Conservation (phyloP, 345 rosid genomes). For the Eutrema japonicum region DNA sequence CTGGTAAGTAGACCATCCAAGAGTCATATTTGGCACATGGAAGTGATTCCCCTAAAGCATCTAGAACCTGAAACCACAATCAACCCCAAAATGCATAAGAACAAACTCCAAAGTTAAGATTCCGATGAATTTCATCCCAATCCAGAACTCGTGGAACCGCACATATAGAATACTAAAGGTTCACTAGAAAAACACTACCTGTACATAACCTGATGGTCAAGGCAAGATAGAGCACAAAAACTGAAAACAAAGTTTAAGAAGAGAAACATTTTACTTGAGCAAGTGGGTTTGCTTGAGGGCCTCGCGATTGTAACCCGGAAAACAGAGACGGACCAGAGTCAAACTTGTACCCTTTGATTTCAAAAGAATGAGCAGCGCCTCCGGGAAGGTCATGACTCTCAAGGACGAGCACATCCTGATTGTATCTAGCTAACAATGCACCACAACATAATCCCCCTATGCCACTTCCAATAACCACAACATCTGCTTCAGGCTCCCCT, state of each 20-base stretch:
- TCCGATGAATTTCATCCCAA: not conserved
- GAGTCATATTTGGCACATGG: slow-evolving; percentile 86
- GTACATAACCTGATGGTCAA: too few relatives aligned
- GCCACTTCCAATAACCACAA: slow-evolving; percentile 89
- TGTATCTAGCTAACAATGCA: slow-evolving; percentile 83
- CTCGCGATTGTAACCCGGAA: slow-evolving; percentile 90
- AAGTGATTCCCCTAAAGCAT: slow-evolving; percentile 87
- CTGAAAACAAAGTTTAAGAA: not conserved
- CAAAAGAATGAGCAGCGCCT: slow-evolving; percentile 89
- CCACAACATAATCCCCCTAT: slow-evolving; percentile 89
- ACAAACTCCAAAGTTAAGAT: slow-evolving; percentile 5
- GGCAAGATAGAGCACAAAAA: not conserved
- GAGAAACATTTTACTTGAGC: slow-evolving; percentile 64
- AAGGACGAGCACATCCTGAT: slow-evolving; percentile 74
- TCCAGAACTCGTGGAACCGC: not conserved
- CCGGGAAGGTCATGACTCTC: slow-evolving; percentile 93
- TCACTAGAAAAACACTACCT: too few relatives aligned
- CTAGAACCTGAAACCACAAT: slow-evolving; percentile 66
- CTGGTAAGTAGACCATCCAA: slow-evolving; percentile 96
- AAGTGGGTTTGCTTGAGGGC: slow-evolving; percentile 93
- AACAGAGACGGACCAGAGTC: slow-evolving; percentile 95
- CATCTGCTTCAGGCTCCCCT: slow-evolving; percentile 88
- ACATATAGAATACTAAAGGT: too few relatives aligned
- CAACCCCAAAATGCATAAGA: slow-evolving; percentile 11
- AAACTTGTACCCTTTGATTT: slow-evolving; percentile 76